Conservation (phyloP, 306 rosid genomes). For the Acacia confusa region DNA sequence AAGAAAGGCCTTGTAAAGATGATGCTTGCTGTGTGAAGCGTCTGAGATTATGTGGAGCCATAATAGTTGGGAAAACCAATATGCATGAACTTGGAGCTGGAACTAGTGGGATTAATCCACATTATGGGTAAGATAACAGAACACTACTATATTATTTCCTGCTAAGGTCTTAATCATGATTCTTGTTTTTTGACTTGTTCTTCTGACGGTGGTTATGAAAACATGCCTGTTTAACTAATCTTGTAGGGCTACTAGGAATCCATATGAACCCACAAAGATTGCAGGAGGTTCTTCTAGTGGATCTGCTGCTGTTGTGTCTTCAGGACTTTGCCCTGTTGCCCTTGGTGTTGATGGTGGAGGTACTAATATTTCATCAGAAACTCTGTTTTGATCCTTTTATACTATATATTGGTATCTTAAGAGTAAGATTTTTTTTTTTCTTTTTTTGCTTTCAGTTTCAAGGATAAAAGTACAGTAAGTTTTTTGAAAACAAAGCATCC, state of each 20-base stretch:
- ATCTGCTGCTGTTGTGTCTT: constrained; percentile 89
- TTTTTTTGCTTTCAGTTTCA: neutral
- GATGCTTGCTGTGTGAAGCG: constrained; percentile 86
- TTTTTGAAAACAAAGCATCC: neutral
- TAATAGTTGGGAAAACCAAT: constrained; percentile 89
- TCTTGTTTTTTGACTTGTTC: neutral
- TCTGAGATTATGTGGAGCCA: constrained; percentile 73
- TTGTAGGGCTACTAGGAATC: constrained; percentile 80
- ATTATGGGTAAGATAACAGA: constrained; percentile 77
- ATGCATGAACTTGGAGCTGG: constrained; percentile 99
- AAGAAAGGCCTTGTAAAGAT: constrained; percentile 61
- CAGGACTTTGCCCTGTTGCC: constrained; percentile 91
- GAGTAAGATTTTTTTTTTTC: neutral
- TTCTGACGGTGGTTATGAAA: constrained; percentile 12
- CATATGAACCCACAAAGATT: constrained; percentile 57
- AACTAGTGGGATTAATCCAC: constrained; percentile 94
- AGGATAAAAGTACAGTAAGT: neutral
- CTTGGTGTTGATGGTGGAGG: constrained; percentile 99
- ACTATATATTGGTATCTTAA: neutral
- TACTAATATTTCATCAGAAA: constrained; percentile 25
- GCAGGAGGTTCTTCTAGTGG: constrained; percentile 97
- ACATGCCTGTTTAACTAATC: constrained; percentile 14
- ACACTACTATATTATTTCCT: neutral
- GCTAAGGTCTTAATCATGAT: neutral
- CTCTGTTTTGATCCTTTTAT: neutral